A percentile compares a stretch with the other conserved stretches of the same genome.
phyloP scores from a whole-genome alignment of 345 rosid species.

The Rhodomyrtus tomentosa region DNA sequence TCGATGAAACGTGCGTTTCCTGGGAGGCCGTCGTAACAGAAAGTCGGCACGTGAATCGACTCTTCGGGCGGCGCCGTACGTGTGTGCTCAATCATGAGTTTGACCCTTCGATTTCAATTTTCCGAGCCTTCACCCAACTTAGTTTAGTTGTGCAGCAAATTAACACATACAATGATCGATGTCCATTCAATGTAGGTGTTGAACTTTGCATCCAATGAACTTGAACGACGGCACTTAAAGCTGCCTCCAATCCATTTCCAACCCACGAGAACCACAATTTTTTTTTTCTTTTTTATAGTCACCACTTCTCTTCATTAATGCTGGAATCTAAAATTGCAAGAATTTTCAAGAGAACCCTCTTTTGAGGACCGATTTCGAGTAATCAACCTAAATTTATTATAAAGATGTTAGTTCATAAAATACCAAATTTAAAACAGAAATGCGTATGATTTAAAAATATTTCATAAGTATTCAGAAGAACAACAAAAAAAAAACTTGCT shows the following conservation, averaged over 20 bases:
- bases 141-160: neutral
- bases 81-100: neutral
- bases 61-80: neutral
- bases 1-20: neutral
- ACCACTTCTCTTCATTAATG: neutral
- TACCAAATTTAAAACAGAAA: no score
- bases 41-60: neutral
- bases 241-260: neutral
- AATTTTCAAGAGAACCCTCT: neutral
- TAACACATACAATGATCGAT: neutral
- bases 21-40: neutral
- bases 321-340: neutral
- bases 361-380: neutral
- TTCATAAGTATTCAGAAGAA: no score
- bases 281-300: neutral
- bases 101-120: neutral
- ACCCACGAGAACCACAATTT: neutral
- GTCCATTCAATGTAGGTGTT: neutral
- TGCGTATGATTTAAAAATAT: no score
- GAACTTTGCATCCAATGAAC: neutral
- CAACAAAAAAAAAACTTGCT: no score
- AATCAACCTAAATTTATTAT: no score
- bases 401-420: no score
- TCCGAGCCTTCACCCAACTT: neutral
- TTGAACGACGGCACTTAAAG: neutral